Evolutionary conservation across 805 yeast genomes (phyloP), one percentile per base, ranked within the genome.

Genomic region (Starmerella geochares): DNA sequence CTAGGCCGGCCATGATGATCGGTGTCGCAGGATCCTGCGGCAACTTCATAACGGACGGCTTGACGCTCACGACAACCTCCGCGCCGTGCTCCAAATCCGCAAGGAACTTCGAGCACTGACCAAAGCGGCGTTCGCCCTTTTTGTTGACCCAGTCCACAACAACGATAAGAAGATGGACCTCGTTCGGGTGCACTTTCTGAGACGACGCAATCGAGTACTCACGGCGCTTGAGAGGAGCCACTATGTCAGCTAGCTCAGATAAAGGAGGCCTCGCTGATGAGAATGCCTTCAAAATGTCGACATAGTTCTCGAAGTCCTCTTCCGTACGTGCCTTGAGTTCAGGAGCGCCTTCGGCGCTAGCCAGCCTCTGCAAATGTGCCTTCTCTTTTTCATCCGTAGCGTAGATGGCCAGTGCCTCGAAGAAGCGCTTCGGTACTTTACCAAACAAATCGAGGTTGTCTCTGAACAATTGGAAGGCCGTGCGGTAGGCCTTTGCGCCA

Each of bases 161-260:
- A 54, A 90, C 97, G 65, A 90, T 80, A 65, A 90, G 76, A 62
- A 90, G 71, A 63, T 90, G 96, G 33, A 90, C 86, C 33, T 87
- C 90, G 65, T 84, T 85, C 49, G 90, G 86, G 69, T 90, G 96
- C 62, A 85, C 72, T 66, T 77, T 85, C 69, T 90, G 97, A 25
- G 96, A 88, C 1, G 96, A 88, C 3, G 97, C 96, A 67, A 90
- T 90, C 13, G 96, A 90, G 67, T 90, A 90, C 69, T 90, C 97
- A 73, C 97, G 84, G 73, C 97, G 83, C 74, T 90, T 90, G 64
- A 88, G 75, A 16, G 95, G 88, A 20, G 94, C 79, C 56, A 90
- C 76, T 51, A 90, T 68, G 59, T 75, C 75, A 31, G 82, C 78
- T 59, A 90, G 74, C 21, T 84, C 86, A 50, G 72, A 74, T 50